phyloP scores from a whole-genome alignment of 2,329 filamentous ascomycete species.

The Xylaria sp. region DNA sequence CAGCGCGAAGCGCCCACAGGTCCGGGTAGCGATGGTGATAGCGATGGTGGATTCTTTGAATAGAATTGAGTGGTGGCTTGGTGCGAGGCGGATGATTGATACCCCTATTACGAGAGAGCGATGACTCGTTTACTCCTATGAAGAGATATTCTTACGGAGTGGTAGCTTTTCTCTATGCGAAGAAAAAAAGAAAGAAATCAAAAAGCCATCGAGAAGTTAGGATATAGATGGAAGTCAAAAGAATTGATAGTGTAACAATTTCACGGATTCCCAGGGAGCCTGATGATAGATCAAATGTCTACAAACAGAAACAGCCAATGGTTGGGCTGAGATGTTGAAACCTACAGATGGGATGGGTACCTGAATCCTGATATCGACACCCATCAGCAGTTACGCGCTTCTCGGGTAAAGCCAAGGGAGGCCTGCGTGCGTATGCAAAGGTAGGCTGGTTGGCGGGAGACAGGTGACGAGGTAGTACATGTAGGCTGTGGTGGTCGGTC shows the following conservation, averaged over 20 bases:
- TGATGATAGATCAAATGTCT: background rate
- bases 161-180: background rate
- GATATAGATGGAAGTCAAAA: background rate
- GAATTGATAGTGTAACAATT: background rate
- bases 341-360: background rate
- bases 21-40: slow-evolving; percentile 47
- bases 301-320: background rate
- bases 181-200: background rate
- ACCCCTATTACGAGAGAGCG: slow-evolving; percentile 19
- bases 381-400: background rate
- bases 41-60: slow-evolving; percentile 63
- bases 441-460: too few species aligned
- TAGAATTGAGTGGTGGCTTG: slow-evolving; percentile 23
- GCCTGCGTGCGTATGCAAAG: background rate
- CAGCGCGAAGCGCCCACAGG: slow-evolving; percentile 41
- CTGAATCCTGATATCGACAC: background rate
- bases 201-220: too few species aligned
- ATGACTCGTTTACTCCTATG: background rate
- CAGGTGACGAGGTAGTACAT: too few species aligned
- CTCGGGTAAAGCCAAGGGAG: background rate
- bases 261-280: background rate
- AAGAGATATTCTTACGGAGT: background rate
- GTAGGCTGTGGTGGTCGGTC: background rate
- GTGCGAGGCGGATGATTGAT: slow-evolving; percentile 24
- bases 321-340: background rate